Percentiles rank a stretch among this genome's conserved stretches.
Conservation (phyloP, 768 basidiomycete species). For the Podaxis sp. region DNA sequence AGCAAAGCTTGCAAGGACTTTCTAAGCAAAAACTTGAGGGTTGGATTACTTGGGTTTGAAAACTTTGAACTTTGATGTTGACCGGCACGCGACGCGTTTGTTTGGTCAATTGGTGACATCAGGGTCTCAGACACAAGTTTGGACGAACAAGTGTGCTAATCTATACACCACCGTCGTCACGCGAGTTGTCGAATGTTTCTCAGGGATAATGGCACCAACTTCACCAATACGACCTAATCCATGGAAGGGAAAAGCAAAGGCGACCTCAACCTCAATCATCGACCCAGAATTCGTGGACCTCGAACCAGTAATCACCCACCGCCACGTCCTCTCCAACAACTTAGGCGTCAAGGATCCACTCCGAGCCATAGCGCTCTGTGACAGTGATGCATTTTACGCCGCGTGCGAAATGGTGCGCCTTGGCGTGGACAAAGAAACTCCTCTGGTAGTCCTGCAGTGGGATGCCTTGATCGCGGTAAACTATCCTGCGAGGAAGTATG, state of each 20-base stretch:
- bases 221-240: constrained; percentile 9
- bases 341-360: constrained; percentile 74
- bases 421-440: constrained; percentile 53
- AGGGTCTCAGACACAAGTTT: not conserved
- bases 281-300: constrained; percentile 57
- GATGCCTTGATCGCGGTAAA: constrained; percentile 90
- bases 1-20: not conserved
- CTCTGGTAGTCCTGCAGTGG: constrained; percentile 89
- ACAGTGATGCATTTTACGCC: constrained; percentile 84
- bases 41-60: constrained; percentile 11
- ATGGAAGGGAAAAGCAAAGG: constrained; percentile 63
- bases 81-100: constrained; percentile 14
- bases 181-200: not conserved
- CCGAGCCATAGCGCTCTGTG: constrained; percentile 85
- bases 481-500: constrained; percentile 90
- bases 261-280: constrained; percentile 17
- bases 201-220: not conserved
- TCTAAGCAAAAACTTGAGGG: constrained; percentile 12
- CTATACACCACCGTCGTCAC: not conserved
- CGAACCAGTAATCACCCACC: constrained; percentile 70
- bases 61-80: too few relatives aligned
- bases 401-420: constrained; percentile 87
- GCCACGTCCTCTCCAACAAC: constrained; percentile 68
- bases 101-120: not conserved
- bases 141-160: not conserved